Conservation (phyloP, 2,329 filamentous ascomycete species). For the Fusarium beomiforme region DNA sequence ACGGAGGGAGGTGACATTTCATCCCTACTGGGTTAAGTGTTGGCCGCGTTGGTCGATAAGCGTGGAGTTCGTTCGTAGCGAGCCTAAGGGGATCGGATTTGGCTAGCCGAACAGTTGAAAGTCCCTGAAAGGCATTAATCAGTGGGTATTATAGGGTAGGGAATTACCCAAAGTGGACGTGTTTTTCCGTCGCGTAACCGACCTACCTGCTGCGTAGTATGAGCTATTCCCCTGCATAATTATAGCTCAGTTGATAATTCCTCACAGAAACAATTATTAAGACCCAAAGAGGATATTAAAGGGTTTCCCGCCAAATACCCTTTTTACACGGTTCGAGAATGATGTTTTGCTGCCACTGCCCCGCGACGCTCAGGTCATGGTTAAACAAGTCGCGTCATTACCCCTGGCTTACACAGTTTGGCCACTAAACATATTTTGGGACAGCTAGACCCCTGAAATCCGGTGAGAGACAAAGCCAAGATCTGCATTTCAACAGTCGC, state of each 20-base stretch:
- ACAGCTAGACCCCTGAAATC: not conserved
- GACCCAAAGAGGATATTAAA: no score
- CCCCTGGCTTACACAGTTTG: no score
- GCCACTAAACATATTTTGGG: not conserved
- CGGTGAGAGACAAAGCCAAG: not conserved
- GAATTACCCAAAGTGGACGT: not conserved
- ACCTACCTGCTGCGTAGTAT: not conserved
- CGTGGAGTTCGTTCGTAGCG: not conserved
- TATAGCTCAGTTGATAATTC: not conserved
- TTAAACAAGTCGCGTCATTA: no score
- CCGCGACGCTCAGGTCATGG: not conserved
- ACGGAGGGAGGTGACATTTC: not conserved
- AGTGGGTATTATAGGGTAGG: not conserved
- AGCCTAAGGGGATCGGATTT: not conserved
- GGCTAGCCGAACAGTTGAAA: not conserved
- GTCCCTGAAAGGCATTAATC: not conserved
- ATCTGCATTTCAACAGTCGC: rapidly evolving
- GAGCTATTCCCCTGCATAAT: not conserved
- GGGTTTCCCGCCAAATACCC: rapidly evolving
- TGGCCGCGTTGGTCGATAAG: not conserved
- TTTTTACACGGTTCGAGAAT: not conserved
- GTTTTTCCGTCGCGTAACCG: not conserved
- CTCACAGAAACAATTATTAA: rapidly evolving
- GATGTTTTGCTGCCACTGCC: rapidly evolving
- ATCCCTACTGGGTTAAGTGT: not conserved